Conservation (phyloP, 2,329 filamentous ascomycete species). For the Neofusicoccum parvum region DNA sequence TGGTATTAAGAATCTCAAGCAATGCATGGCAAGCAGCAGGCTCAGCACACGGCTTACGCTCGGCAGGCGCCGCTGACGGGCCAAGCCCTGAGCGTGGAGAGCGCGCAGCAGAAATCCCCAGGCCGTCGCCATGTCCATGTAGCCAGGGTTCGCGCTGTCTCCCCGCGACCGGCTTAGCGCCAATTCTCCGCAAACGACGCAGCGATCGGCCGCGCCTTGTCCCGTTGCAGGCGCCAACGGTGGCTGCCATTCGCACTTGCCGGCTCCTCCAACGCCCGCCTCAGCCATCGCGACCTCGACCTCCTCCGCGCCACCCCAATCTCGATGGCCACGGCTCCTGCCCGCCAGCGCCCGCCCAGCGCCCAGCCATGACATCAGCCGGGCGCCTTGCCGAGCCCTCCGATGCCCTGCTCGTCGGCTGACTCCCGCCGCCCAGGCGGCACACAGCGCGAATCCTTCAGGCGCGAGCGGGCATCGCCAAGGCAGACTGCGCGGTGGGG, state of each 20-base stretch:
- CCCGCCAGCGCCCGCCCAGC: background rate
- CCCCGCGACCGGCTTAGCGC: conserved; percentile 10
- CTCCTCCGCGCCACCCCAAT: background rate
- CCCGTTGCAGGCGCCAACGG: background rate
- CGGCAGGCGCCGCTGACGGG: conserved; percentile 20
- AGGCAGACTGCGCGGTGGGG: conserved; percentile 14
- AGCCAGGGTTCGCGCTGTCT: conserved; percentile 7
- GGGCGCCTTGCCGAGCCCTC: background rate
- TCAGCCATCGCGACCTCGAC: background rate
- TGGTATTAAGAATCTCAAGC: conserved; percentile 17
- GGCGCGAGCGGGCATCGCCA: conserved; percentile 1
- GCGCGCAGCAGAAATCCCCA: background rate
- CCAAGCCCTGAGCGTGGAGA: conserved; percentile 8
- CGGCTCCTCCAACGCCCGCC: no score
- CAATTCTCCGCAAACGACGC: conserved; percentile 11
- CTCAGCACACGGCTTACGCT: conserved; percentile 12
- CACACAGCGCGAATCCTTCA: conserved; percentile 14
- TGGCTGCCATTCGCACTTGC: background rate
- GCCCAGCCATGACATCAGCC: conserved; percentile 10
- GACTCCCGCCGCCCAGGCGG: conserved; percentile 7
- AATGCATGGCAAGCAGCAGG: conserved; percentile 6
- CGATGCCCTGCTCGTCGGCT: conserved; percentile 1
- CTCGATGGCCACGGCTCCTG: background rate
- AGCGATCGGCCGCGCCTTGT: conserved; percentile 4
- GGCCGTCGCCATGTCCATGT: background rate